Base-by-base conservation (phyloP, 148 eudicot species). In the Spergularia bocconei region DNA sequence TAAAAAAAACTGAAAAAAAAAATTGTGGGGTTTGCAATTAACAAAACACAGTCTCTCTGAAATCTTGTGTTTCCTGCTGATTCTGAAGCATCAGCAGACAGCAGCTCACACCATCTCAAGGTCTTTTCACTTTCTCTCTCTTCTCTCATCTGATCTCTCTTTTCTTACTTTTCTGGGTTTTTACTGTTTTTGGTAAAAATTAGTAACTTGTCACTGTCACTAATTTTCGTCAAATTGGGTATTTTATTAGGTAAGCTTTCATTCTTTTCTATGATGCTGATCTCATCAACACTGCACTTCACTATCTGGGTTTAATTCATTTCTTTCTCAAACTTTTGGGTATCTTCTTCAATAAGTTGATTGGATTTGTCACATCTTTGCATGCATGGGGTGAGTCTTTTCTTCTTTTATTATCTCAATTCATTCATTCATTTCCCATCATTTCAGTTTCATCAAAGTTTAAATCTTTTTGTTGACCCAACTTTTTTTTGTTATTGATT, bases 341-440 rank as follows among this genome's bases (percentile, higher is more conserved):
- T 62, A 25, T 79, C 78, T 72, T 78, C 81, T 51, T 75, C 83
- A 56, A 17, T 78, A 21, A 69, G 36, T 71, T 72, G 69, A 74
- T 80, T 82, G 85, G 89, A 74, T 80, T 79, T 83, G 82, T 81
- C 76, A 69, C 62, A 58, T 83, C 66, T 63, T 82, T 80, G 86
- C 87, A 75, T 88, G 91, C 82, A 88, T 86, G 89, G 91, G 91
- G 91, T 88, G 72, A 82, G 89, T 82, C 71, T 38, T 59, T 63
- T 75, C 74, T 66, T 21, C 75, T 39, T 68, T 68, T 77, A 47
- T 17, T 23, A 19, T 33, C 33, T 39, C 6, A n/a, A 16, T 29
- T 55, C 53, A 13, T 36, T 55, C 53, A 13, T 36, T 17, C 23
- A 25, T 4, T 41, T 70, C 36, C 36, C 36, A 29, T 62, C 12